phyloP scores from a whole-genome alignment of 2,329 filamentous ascomycete genomes.

The Trichoderma hamatum region DNA sequence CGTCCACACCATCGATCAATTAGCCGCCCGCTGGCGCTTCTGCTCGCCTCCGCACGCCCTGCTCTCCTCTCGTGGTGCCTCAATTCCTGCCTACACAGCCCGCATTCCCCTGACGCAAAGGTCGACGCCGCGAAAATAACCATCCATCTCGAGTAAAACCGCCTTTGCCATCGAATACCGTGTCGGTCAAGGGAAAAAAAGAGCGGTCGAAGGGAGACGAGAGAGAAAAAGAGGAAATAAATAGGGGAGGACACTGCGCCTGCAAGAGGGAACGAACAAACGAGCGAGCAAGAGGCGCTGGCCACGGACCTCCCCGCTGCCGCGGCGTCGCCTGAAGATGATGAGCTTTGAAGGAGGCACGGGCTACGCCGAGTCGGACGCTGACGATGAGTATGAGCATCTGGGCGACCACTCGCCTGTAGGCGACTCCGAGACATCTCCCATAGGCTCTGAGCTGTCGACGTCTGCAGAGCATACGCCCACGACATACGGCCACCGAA shows the following conservation, averaged over 20 bases:
- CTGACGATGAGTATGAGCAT: constrained; percentile 82
- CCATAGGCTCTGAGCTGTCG: constrained; percentile 71
- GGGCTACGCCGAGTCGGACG: constrained; percentile 77
- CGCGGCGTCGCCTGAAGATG: constrained; percentile 35
- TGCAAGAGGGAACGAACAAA: not conserved
- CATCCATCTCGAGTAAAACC: not conserved
- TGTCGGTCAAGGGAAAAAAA: not conserved
- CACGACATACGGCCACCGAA: constrained; percentile 72
- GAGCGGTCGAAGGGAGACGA: not conserved
- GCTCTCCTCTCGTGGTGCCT: not conserved
- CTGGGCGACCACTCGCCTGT: constrained; percentile 68
- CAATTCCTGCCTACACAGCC: constrained; percentile 10
- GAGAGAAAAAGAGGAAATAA: not conserved
- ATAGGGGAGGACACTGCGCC: constrained; percentile 22
- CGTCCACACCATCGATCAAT: constrained; percentile 11
- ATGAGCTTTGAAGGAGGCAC: constrained; percentile 68
- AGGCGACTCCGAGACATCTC: constrained; percentile 69
- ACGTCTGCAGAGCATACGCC: constrained; percentile 75
- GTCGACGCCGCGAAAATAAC: not conserved
- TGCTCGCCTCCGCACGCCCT: constrained; percentile 23
- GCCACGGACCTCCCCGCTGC: constrained; percentile 21
- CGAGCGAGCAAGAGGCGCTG: not conserved
- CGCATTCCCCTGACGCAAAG: constrained; percentile 7
- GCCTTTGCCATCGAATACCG: not conserved
- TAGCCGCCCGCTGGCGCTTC: constrained; percentile 20